A percentile compares a stretch with the other conserved stretches of the same genome.
Evolutionary conservation across 352 stramenopile genomes (phyloP).

Genomic region (Phytopythium delawarense): DNA sequence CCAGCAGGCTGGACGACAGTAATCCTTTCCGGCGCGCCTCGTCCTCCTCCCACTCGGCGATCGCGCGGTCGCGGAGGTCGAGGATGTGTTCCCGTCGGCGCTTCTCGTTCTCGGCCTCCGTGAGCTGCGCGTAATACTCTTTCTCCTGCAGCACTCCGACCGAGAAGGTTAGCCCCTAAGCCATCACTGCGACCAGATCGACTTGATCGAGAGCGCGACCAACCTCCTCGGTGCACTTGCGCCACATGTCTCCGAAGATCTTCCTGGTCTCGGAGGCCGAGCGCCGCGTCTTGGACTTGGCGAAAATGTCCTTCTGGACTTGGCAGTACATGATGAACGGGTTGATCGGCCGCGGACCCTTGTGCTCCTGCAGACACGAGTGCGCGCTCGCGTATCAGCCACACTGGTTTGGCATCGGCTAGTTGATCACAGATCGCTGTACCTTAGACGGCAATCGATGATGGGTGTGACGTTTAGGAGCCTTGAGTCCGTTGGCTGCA

Average conservation of each 20-base stretch:
- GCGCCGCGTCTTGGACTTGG: slow-evolving; percentile 40
- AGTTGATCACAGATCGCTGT: background rate
- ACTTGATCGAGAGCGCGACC: background rate
- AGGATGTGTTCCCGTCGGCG: slow-evolving; percentile 65
- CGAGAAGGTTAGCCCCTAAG: background rate
- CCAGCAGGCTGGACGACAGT: slow-evolving; percentile 46
- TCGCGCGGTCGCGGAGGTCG: slow-evolving; percentile 61
- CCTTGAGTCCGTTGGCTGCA: slow-evolving; percentile 15
- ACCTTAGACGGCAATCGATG: slow-evolving; percentile 27
- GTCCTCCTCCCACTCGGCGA: slow-evolving; percentile 76
- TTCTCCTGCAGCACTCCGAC: slow-evolving; percentile 34
- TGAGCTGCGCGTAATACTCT: slow-evolving; percentile 71
- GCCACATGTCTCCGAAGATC: slow-evolving; percentile 83
- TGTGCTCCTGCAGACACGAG: slow-evolving; percentile 30
- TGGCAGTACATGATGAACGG: slow-evolving; percentile 84
- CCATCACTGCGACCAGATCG: background rate
- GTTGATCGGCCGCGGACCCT: slow-evolving; percentile 64
- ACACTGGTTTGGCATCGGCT: background rate
- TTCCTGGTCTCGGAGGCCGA: slow-evolving; percentile 73
- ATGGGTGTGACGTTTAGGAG: slow-evolving; percentile 14
- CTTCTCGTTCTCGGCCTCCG: slow-evolving; percentile 78
- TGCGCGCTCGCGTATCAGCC: background rate
- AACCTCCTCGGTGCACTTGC: slow-evolving; percentile 72
- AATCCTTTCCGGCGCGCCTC: slow-evolving; percentile 61
- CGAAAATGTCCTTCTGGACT: slow-evolving; percentile 63